Percentiles rank a stretch among this genome's conserved stretches.
These are phyloP conservation scores for Catunica adiposa DNA, from an alignment of 2,329 filamentous ascomycete genomes.

Conservation along the genomic window DNA sequence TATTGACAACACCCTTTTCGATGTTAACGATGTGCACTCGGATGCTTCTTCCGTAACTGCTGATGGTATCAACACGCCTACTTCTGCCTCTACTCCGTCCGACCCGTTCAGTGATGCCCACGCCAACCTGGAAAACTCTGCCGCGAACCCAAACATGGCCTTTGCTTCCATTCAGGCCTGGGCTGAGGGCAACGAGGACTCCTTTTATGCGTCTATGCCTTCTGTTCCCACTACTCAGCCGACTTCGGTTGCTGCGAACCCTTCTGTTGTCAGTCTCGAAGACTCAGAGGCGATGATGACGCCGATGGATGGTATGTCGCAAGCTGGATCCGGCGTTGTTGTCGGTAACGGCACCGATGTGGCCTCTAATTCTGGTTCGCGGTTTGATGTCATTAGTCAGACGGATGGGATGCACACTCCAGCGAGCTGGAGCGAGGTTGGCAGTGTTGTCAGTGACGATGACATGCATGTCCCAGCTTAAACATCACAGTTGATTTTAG, in stretches of 20 bases:
- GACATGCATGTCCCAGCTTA: constrained; percentile 18
- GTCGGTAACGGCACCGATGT: constrained; percentile 30
- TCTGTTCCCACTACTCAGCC: constrained; percentile 24
- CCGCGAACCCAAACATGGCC: constrained; percentile 24
- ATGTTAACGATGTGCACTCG: not conserved
- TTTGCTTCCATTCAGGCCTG: constrained; percentile 49
- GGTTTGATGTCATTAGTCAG: constrained; percentile 41
- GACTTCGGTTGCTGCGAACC: constrained; percentile 31
- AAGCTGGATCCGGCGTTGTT: constrained; percentile 8
- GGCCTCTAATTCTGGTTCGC: constrained; percentile 35
- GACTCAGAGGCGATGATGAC: constrained; percentile 26
- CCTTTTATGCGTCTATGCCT: constrained; percentile 46
- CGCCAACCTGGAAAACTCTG: not conserved
- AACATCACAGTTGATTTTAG: not conserved
- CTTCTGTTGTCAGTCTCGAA: constrained; percentile 30
- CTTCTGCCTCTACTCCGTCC: constrained; percentile 6
- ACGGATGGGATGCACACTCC: constrained; percentile 43
- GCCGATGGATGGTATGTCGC: constrained; percentile 10
- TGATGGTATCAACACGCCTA: constrained; percentile 2
- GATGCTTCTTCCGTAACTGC: constrained; percentile 9
- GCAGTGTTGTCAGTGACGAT: constrained; percentile 43
- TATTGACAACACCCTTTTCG: constrained; percentile 22
- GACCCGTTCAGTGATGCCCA: constrained; percentile 11
- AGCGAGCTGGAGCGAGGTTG: constrained; percentile 48
- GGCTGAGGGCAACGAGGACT: constrained; percentile 36